phyloP scores from a whole-genome alignment of 805 yeast genomes.

The Suhomyces xylopsoci region DNA sequence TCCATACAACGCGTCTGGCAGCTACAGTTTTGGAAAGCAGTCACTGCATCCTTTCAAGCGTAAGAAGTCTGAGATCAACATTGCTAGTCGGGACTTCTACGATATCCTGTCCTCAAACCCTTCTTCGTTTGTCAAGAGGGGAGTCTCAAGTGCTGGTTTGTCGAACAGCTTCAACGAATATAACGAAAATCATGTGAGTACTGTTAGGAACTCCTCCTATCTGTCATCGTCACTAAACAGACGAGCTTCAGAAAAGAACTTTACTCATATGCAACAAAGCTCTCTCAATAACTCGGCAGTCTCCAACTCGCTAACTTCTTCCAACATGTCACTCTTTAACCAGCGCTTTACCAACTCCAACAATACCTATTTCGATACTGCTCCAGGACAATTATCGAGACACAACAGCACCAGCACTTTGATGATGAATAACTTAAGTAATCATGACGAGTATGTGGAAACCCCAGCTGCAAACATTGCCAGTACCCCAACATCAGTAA shows the following conservation, averaged over 20 bases:
- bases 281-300: conserved; percentile 2
- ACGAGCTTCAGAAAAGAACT: conserved; percentile 14
- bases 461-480: background rate
- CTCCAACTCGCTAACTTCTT: conserved; percentile 17
- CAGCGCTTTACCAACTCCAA: conserved; percentile 13
- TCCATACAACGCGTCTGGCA: conserved; percentile 16
- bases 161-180: conserved; percentile 7
- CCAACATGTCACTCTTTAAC: conserved; percentile 22
- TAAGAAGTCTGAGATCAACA: conserved; percentile 38
- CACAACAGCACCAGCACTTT: conserved; percentile 10
- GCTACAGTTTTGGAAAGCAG: background rate
- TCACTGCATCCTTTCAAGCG: conserved; percentile 34
- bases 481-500: conserved; percentile 10
- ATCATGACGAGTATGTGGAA: background rate
- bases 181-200: background rate
- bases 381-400: conserved; percentile 6
- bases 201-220: conserved; percentile 7
- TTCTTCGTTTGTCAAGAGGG: conserved; percentile 17
- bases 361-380: conserved; percentile 19
- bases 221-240: conserved; percentile 16
- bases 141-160: conserved; percentile 11
- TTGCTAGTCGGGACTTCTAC: conserved; percentile 12
- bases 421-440: conserved; percentile 1
- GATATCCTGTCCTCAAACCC: conserved; percentile 13
- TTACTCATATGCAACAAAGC: conserved; percentile 10